A percentile compares a stretch with the other conserved stretches of the same genome.
These are phyloP conservation scores for Leucosporidium creatinivorum DNA, from an alignment of 768 basidiomycete genomes.

Conservation along the genomic window DNA sequence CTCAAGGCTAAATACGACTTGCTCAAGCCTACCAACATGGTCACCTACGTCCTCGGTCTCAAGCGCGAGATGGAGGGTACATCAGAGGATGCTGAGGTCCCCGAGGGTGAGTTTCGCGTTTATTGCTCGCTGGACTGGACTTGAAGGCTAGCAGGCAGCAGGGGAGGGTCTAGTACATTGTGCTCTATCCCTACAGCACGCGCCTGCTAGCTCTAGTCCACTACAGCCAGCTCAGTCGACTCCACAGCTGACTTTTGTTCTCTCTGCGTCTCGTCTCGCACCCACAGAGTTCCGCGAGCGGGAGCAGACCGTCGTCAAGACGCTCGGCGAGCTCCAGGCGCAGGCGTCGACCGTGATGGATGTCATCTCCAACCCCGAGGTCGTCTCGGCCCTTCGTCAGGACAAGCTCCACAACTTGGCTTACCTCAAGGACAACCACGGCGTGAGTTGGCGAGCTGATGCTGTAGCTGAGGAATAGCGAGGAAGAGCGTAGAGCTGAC, in stretches of 20 bases:
- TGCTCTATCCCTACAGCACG: no score
- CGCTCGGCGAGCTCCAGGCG: slow-evolving; percentile 73
- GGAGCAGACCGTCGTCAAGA: slow-evolving; percentile 70
- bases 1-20: slow-evolving; percentile 92
- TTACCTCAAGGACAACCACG: slow-evolving; percentile 86
- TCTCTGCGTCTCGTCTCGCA: background rate
- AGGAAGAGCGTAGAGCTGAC: background rate
- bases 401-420: slow-evolving; percentile 96
- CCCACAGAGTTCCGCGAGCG: slow-evolving; percentile 71
- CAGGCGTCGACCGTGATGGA: slow-evolving; percentile 89
- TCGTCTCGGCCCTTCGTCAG: slow-evolving; percentile 84
- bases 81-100: slow-evolving; percentile 57
- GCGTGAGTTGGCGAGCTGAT: slow-evolving; percentile 50
- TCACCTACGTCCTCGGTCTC: slow-evolving; percentile 78
- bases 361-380: slow-evolving; percentile 94
- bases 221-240: no score
- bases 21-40: slow-evolving; percentile 95
- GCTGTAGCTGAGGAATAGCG: background rate
- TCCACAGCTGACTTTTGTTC: background rate
- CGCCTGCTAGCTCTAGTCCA: no score
- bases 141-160: background rate
- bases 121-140: background rate
- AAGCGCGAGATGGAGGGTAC: slow-evolving; percentile 61
- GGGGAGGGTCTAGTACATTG: no score
- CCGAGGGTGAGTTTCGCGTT: slow-evolving; percentile 51